Conservation (phyloP, 2,329 filamentous ascomycete species). For the Eurotiales sp. region DNA sequence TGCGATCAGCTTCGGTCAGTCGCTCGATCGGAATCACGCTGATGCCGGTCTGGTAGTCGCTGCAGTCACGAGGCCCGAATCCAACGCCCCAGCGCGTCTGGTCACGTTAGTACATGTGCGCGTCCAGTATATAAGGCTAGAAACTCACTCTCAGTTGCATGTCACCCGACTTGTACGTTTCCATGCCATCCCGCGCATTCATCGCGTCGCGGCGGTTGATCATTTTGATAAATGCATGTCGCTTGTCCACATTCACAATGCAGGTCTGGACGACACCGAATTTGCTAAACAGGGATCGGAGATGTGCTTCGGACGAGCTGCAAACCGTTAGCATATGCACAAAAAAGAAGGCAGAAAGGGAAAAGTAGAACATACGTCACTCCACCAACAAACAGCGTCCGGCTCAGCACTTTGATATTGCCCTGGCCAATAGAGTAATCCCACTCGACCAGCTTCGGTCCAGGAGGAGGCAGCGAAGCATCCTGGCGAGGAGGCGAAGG, state of each 20-base stretch:
- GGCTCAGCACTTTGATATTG: slow-evolving; percentile 86
- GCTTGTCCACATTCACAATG: slow-evolving; percentile 97
- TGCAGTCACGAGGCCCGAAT: slow-evolving; percentile 94
- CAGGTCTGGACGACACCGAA: slow-evolving; percentile 92
- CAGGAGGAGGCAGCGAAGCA: slow-evolving; percentile 41
- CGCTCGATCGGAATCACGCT: slow-evolving; percentile 90
- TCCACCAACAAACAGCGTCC: slow-evolving; percentile 93
- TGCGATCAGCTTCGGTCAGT: slow-evolving; percentile 91
- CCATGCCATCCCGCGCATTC: slow-evolving; percentile 80
- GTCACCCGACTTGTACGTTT: slow-evolving; percentile 68
- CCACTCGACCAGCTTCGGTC: slow-evolving; percentile 73
- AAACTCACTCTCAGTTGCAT: slow-evolving; percentile 66
- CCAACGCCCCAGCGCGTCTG: slow-evolving; percentile 96
- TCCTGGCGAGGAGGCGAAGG: slow-evolving; percentile 52
- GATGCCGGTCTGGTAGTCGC: slow-evolving; percentile 87
- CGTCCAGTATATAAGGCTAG: neutral
- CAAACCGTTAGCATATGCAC: slow-evolving; percentile 18
- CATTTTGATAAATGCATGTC: slow-evolving; percentile 99
- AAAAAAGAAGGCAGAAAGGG: slow-evolving; percentile 7
- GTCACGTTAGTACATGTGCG: slow-evolving; percentile 23
- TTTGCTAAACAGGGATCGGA: slow-evolving; percentile 73
- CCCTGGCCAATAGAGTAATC: slow-evolving; percentile 71
- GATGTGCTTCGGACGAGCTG: slow-evolving; percentile 73
- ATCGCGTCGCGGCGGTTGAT: slow-evolving; percentile 81
- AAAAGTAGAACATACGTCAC: slow-evolving; percentile 65